phyloP scores from a whole-genome alignment of 495 filamentous ascomycete genomes.

The Achaetomiella virescens region DNA sequence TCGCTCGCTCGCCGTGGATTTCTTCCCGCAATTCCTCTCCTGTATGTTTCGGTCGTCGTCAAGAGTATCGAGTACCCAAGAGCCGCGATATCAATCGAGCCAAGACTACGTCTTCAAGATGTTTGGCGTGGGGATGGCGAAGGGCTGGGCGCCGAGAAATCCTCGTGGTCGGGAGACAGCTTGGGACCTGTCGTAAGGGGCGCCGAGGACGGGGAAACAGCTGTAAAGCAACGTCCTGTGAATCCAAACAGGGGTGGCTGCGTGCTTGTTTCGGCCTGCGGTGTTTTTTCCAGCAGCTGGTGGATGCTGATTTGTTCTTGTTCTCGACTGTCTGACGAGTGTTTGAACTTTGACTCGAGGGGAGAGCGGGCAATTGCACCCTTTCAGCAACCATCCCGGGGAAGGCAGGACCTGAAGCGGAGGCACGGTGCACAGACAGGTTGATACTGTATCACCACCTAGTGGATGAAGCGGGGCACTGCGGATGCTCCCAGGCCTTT shows the following conservation, averaged over 20 bases:
- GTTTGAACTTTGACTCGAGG: constrained; percentile 28
- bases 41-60: not conserved
- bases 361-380: constrained; percentile 8
- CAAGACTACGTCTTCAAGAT: constrained; percentile 16
- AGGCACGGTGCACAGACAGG: constrained; percentile 1
- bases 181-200: not conserved
- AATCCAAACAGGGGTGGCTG: not conserved
- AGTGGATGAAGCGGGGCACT: too few relatives aligned
- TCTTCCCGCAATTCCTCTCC: not conserved
- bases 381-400: constrained; percentile 4
- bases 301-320: constrained; percentile 2
- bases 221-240: constrained; percentile 5
- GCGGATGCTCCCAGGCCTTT: too few relatives aligned
- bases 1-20: not conserved
- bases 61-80: not conserved
- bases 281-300: constrained; percentile 2
- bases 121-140: constrained; percentile 24
- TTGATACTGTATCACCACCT: constrained; percentile 4
- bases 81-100: constrained; percentile 4
- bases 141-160: constrained; percentile 36
- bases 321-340: constrained; percentile 23
- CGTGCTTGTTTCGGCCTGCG: constrained; percentile 5
- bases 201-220: constrained; percentile 10
- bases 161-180: constrained; percentile 16
- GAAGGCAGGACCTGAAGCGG: not conserved